Base-by-base conservation (phyloP, 2,329 filamentous ascomycete species). In the Thielaviopsis punctulata region DNA sequence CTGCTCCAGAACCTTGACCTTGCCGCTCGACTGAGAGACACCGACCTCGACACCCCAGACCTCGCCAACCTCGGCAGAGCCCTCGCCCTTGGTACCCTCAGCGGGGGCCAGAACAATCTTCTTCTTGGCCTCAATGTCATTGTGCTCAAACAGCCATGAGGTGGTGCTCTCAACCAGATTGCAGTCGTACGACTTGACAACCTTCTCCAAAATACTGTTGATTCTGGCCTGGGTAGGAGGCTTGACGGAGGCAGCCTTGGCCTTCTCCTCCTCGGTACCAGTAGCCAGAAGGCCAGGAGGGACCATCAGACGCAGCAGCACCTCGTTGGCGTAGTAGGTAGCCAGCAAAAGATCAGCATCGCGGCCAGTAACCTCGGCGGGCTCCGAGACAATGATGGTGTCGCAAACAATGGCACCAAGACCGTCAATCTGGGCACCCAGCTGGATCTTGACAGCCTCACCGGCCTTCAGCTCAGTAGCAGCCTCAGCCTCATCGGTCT, bases 11-110 rank as follows among this genome's bases (percentile, higher is more conserved):
- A 75, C 82, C 82, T 96, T 98, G 68, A 94, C 84, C 76, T 98
- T 98, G 65, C 92, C 92, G 57, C 80, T 82, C 58, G 89, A 89
- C 61, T 92, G 72, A 68, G 85, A 92, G 64, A 98, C 79, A 60
- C 90, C 90, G 65, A 95, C 80, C 75, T 98, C 92, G 52, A 98
- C 86, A 68, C 92, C 92, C 92, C 92, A 98, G 56, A 94, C 89
- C 66, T 98, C 92, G 59, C 86, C 84, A 53, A 94, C 71, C 63
- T 93, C 90, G 54, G 92, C 85, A 54, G 80, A 68, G 63, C 92
- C 92, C 56, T 98, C 92, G 53, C 90, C 90, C 73, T 88, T 93
- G 64, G 84, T 80, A 58, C 86, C 86, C 62, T 95, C 88, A 49
- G 81, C 78, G 30, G 88, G 85, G 22, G 87, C 77, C 54, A 98